A percentile compares a stretch with the other conserved stretches of the same genome.
phyloP scores from a whole-genome alignment of 306 rosid species.

The Quercus robur region DNA sequence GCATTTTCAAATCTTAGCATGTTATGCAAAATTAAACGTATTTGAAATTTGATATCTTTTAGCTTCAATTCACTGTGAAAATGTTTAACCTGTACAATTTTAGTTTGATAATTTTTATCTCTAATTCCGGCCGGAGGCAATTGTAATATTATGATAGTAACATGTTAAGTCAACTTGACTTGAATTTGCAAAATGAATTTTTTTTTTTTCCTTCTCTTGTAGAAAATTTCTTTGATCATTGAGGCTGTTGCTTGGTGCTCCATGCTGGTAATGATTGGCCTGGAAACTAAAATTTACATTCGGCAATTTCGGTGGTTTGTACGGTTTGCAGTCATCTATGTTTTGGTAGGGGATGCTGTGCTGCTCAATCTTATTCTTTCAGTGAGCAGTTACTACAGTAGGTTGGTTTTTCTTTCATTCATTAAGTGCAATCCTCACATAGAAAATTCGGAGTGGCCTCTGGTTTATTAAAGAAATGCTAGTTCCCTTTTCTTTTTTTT shows the following conservation, averaged over 20 bases:
- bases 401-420: constrained; percentile 41
- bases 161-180: background rate
- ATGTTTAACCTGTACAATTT: background rate
- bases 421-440: background rate
- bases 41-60: constrained; percentile 3
- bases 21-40: background rate
- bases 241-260: constrained; percentile 72
- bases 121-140: background rate
- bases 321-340: constrained; percentile 76
- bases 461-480: background rate
- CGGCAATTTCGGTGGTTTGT: constrained; percentile 73
- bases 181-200: constrained; percentile 6
- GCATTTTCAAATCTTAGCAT: background rate
- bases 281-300: constrained; percentile 68
- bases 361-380: constrained; percentile 61
- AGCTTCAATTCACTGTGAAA: background rate
- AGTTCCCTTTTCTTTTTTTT: background rate
- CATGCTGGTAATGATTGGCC: constrained; percentile 50
- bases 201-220: constrained; percentile 11
- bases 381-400: constrained; percentile 44
- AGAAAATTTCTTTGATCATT: constrained; percentile 43
- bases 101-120: background rate
- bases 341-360: constrained; percentile 70
- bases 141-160: constrained; percentile 1
- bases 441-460: background rate